A percentile compares a stretch with the other conserved stretches of the same genome.
Evolutionary conservation across 768 basidiomycete species (phyloP).

Genomic region (Clitopilus passeckerianus): DNA sequence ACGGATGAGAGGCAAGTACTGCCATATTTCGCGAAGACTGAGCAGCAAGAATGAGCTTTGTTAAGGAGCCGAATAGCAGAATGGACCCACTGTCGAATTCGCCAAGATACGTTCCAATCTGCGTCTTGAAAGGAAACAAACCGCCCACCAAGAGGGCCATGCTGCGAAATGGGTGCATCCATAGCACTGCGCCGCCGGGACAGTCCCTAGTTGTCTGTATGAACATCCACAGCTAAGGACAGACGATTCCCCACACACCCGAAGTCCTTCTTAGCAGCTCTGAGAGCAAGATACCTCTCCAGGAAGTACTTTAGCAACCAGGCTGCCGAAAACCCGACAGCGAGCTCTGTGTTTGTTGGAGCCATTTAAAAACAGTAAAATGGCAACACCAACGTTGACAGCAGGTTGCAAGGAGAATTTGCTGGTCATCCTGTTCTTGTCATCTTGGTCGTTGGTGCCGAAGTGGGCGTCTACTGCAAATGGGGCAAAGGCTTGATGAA

Average conservation of each 20-base stretch:
- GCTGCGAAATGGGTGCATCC: conserved; percentile 26
- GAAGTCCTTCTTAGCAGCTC: conserved; percentile 3
- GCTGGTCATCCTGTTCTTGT: background rate
- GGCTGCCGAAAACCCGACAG: conserved; percentile 8
- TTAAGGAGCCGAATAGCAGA: background rate
- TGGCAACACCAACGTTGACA: background rate
- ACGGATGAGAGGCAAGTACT: conserved; percentile 34
- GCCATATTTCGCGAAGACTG: conserved; percentile 34
- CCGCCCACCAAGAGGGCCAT: conserved; percentile 18
- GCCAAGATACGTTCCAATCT: conserved; percentile 25
- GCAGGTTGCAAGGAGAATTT: background rate
- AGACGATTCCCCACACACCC: conserved; percentile 1
- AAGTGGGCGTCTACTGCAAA: background rate
- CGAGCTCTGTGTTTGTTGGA: conserved; percentile 4
- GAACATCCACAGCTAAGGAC: background rate
- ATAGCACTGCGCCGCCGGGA: conserved; percentile 13
- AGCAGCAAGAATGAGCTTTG: background rate
- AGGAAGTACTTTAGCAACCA: conserved; percentile 9
- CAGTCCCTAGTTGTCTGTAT: conserved; percentile 7
- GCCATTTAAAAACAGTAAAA: conserved; percentile 1
- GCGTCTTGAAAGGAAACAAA: conserved; percentile 27
- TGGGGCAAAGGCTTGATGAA: background rate
- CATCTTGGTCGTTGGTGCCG: background rate
- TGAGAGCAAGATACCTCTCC: conserved; percentile 10
- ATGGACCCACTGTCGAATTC: conserved; percentile 28